Base-by-base conservation (phyloP, 306 rosid genomes). In the Dryas octopetala region DNA sequence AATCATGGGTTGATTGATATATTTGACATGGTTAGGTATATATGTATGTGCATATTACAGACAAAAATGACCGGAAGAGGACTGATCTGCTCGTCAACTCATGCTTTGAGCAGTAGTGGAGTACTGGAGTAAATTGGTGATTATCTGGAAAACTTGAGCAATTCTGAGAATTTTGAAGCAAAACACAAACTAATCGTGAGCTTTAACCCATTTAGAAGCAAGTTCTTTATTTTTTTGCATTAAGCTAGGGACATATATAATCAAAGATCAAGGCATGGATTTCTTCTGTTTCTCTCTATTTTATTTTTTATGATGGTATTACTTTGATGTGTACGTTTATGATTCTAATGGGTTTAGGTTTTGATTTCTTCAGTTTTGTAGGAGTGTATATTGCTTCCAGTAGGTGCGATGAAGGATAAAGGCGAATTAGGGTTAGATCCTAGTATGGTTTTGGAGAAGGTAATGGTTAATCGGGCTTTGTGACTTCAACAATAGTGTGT, bases 341-440 rank as follows among this genome's bases (percentile, higher is more conserved):
- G 26, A n/a, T 12, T 66, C 26, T 48, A 6, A 66, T 66, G n/a
- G 28, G 51, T 9, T 45, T 45, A 17, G 48, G 53, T 78, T 67
- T 52, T 62, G 54, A 5, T 32, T 69, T 16, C 28, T 66, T 19
- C 80, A 75, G 81, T 23, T 53, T 6, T 58, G 44, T 26, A 26
- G 64, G 38, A 66, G 54, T 66, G 43, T 47, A 3, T 46, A 41
- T 41, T 10, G 41, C 40, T 46, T 46, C 71, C 17, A 17, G 54
- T 45, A 19, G 17, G 70, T 13, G 52, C 9, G 47, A 26, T 50
- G 47, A 15, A n/a, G n/a, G 17, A 7, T 28, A 23, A 2, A 63
- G 46, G 53, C 13, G 7, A 58, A 46, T 9, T 51, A 46, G 62
- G 68, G 57, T 23, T 75, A 14, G 58, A 45, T 19, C 19, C 19